Evolutionary conservation across 2,329 filamentous ascomycete species (phyloP).

Genomic region (Allantophomopsis lycopodina): DNA sequence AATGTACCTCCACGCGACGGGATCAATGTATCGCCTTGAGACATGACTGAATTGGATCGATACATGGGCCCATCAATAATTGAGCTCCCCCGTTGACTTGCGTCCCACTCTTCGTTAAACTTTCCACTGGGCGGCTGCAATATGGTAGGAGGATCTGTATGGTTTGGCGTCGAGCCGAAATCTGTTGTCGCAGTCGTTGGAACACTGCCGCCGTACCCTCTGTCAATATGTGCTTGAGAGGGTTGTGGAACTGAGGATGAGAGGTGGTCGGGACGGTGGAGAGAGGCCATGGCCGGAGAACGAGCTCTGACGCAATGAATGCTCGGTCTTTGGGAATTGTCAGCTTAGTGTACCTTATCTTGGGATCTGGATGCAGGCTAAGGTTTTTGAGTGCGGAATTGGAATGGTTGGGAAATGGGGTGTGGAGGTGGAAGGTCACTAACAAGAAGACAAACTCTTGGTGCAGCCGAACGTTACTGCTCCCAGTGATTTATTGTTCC

Average conservation of each 20-base stretch:
- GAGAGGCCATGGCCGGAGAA: background rate
- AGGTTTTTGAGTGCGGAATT: too few relatives aligned
- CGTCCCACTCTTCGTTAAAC: conserved; percentile 62
- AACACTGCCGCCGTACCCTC: conserved; percentile 1
- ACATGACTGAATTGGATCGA: conserved; percentile 42
- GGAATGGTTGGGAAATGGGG: too few relatives aligned
- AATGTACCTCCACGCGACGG: conserved; percentile 54
- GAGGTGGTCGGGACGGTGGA: background rate
- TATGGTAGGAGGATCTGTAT: conserved; percentile 8
- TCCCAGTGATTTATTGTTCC: too few relatives aligned
- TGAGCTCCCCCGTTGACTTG: conserved; percentile 51
- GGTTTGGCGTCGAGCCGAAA: conserved; percentile 12
- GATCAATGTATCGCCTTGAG: conserved; percentile 20
- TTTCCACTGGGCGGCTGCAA: conserved; percentile 25
- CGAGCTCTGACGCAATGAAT: background rate
- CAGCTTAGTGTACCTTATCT: too few relatives aligned
- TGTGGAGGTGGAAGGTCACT: too few relatives aligned
- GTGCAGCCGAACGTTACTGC: too few relatives aligned
- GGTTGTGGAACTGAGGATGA: conserved; percentile 10
- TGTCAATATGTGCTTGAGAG: conserved; percentile 8
- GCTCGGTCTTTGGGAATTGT: too few relatives aligned
- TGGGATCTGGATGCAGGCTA: too few relatives aligned
- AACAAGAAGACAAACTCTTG: too few relatives aligned
- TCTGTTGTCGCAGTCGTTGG: conserved; percentile 7
- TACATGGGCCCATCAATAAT: conserved; percentile 42